Percentiles rank a stretch among this genome's conserved stretches.
Conservation (phyloP, 768 basidiomycete species). For the Suillus tomentosus region DNA sequence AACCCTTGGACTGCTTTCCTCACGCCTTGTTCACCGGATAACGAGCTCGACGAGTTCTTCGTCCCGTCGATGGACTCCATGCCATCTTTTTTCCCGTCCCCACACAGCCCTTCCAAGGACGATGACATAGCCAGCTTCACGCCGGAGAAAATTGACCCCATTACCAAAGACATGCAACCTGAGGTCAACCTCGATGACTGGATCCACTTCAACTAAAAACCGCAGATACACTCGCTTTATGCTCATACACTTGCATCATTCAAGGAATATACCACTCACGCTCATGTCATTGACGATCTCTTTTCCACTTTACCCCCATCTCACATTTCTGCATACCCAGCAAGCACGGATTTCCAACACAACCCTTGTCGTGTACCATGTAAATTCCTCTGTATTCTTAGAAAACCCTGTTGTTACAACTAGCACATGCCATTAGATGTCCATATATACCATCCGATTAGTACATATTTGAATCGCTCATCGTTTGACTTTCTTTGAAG, state of each 20-base stretch:
- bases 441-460: not conserved
- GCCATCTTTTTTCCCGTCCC: not conserved
- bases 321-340: conserved; percentile 13
- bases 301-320: not conserved
- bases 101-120: not conserved
- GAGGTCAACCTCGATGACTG: conserved; percentile 6
- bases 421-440: conserved; percentile 7
- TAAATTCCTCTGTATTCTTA: conserved; percentile 26
- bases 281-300: not conserved
- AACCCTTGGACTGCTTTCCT: conserved; percentile 24
- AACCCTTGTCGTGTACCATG: conserved; percentile 9
- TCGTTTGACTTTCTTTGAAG: conserved; percentile 36
- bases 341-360: conserved; percentile 3
- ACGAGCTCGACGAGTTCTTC: conserved; percentile 32
- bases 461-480: conserved; percentile 9
- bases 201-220: conserved; percentile 9
- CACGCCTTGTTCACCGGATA: not conserved
- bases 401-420: not conserved
- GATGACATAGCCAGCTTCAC: not conserved
- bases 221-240: not conserved
- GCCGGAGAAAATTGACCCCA: not conserved
- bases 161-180: not conserved
- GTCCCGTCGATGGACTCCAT: conserved; percentile 25
- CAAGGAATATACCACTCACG: conserved; percentile 12
- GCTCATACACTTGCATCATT: not conserved